These are phyloP conservation scores for Globisporangium canariense DNA, from an alignment of 352 stramenopile genomes.

Conservation along the genomic window DNA sequence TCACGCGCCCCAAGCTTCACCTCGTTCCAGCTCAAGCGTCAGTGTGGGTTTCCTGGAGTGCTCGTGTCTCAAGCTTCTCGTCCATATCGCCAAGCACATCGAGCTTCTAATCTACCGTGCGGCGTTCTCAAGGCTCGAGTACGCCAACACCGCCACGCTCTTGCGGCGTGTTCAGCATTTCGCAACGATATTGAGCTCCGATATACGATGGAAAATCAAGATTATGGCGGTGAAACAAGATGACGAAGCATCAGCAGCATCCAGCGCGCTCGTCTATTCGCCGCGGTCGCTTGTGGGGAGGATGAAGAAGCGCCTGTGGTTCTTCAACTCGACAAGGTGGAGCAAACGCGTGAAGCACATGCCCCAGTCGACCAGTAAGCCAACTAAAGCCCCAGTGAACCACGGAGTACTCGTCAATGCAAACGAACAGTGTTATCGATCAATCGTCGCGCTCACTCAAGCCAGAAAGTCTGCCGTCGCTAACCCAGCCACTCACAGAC, in stretches of 20 bases:
- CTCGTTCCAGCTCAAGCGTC: neutral
- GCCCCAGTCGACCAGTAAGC: neutral
- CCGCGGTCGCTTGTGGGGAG: conserved; percentile 1
- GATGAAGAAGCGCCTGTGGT: conserved; percentile 19
- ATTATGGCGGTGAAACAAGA: conserved; percentile 12
- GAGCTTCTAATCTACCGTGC: conserved; percentile 25
- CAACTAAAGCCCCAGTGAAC: too few species aligned
- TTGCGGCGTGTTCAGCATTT: conserved; percentile 24
- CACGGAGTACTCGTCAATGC: conserved; percentile 22
- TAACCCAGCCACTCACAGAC: too few species aligned
- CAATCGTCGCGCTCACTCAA: conserved; percentile 9
- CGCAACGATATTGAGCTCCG: conserved; percentile 21
- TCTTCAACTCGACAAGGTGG: conserved; percentile 23
- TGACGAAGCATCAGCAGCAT: neutral
- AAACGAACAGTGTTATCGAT: conserved; percentile 18
- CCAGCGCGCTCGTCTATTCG: neutral
- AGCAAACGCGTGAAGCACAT: neutral
- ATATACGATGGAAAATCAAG: conserved; percentile 20
- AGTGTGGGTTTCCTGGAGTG: conserved; percentile 11
- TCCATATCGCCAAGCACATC: conserved; percentile 23
- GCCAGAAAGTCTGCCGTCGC: neutral
- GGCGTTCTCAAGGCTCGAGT: conserved; percentile 21
- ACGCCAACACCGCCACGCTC: conserved; percentile 16
- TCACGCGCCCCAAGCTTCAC: neutral
- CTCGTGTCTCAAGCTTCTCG: conserved; percentile 15